Evolutionary conservation across 140 eudicot species (phyloP).

Genomic region (Erigeron philadelphicus): DNA sequence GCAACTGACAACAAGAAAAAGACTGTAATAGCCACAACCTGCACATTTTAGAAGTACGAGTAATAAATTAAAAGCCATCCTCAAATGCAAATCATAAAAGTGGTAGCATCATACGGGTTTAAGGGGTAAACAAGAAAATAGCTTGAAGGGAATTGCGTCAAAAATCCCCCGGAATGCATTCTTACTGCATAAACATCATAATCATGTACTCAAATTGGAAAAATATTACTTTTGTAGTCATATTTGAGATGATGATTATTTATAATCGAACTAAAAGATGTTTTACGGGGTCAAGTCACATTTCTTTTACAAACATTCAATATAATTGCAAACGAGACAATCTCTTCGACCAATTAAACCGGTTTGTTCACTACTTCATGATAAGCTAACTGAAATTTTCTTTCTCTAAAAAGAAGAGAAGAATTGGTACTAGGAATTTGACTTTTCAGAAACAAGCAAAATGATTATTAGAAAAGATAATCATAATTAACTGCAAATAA

Average conservation of each 20-base stretch:
- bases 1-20: constrained; percentile 68
- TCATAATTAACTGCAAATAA: too few relatives aligned
- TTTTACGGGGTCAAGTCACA: neutral
- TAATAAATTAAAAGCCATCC: constrained; percentile 16
- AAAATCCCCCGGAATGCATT: neutral
- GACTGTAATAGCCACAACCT: constrained; percentile 94
- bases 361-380: neutral
- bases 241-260: neutral
- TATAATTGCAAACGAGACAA: too few relatives aligned
- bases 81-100: neutral
- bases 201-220: neutral
- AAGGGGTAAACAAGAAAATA: neutral
- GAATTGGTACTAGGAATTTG: neutral
- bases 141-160: neutral
- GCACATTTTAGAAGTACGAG: constrained; percentile 28
- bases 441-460: constrained; percentile 4
- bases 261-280: neutral
- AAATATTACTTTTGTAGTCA: neutral
- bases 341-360: neutral
- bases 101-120: too few relatives aligned
- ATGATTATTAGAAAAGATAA: neutral
- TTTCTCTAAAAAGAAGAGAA: too few relatives aligned
- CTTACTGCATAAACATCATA: neutral
- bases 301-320: too few relatives aligned
- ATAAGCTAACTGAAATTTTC: too few relatives aligned